phyloP scores from a whole-genome alignment of 176 grass and related monocot species.

The Olyra latifolia region DNA sequence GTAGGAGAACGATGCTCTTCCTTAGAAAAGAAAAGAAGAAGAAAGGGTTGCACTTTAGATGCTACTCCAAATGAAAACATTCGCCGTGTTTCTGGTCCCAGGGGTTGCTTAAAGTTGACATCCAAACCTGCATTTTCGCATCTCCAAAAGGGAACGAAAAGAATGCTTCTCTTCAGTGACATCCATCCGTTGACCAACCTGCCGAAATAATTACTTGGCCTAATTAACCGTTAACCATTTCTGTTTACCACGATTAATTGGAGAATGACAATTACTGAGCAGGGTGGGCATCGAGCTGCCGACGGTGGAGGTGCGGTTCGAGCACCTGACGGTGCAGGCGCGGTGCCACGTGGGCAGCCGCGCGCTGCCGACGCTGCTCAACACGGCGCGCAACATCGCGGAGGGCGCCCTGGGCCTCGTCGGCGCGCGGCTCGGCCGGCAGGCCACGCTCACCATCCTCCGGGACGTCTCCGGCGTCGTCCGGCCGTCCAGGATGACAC shows the following conservation, averaged over 20 bases:
- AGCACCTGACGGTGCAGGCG: slow-evolving; percentile 66
- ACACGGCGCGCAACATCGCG: slow-evolving; percentile 66
- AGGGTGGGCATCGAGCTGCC: slow-evolving; percentile 95
- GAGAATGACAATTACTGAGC: background rate
- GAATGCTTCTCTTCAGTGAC: background rate
- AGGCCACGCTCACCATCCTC: slow-evolving; percentile 71
- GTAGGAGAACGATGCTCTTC: background rate
- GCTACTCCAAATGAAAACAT: slow-evolving; percentile 17
- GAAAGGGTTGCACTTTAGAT: background rate
- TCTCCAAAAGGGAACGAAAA: background rate
- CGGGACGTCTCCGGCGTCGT: slow-evolving; percentile 62
- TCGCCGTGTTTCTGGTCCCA: background rate
- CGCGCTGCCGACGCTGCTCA: slow-evolving; percentile 79
- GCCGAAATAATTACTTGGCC: background rate
- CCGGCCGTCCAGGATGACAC: slow-evolving; percentile 79
- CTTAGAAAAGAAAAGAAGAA: background rate
- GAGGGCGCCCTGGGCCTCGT: slow-evolving; percentile 56
- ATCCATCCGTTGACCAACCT: background rate
- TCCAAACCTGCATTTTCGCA: background rate
- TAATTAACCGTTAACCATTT: background rate
- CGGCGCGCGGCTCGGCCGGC: slow-evolving; percentile 39
- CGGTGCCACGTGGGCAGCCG: slow-evolving; percentile 77
- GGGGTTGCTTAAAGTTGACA: slow-evolving; percentile 12
- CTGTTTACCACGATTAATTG: background rate
- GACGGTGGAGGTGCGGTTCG: slow-evolving; percentile 93